phyloP scores from a whole-genome alignment of 257 asterid species.

The Penstemon newberryi region DNA sequence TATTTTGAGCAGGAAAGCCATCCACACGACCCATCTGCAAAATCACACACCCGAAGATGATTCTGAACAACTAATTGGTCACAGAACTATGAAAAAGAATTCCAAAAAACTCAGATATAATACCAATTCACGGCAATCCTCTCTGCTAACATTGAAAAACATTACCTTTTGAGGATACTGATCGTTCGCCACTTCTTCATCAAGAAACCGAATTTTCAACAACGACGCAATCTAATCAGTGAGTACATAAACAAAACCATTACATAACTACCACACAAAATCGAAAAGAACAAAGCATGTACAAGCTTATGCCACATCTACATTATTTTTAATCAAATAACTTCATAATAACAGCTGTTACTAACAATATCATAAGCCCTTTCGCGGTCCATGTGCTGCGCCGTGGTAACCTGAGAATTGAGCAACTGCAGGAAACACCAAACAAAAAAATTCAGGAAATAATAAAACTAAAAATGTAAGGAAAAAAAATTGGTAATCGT shows the following conservation, averaged over 20 bases:
- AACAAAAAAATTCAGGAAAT: neutral
- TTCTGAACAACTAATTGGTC: slow-evolving; percentile 18
- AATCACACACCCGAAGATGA: neutral
- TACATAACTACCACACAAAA: neutral
- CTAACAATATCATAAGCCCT: slow-evolving; percentile 95
- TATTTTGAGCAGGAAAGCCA: slow-evolving; percentile 62
- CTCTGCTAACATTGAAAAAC: neutral
- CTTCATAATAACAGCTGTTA: slow-evolving; percentile 17
- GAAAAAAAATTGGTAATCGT: neutral
- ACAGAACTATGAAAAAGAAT: neutral
- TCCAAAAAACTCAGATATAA: neutral
- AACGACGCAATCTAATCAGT: slow-evolving; percentile 74
- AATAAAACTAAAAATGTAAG: neutral
- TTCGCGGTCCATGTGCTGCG: slow-evolving; percentile 93
- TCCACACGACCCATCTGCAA: slow-evolving; percentile 88
- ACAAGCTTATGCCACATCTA: slow-evolving; percentile 21
- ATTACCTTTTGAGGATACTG: slow-evolving; percentile 80
- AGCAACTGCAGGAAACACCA: slow-evolving; percentile 56
- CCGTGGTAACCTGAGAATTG: slow-evolving; percentile 90
- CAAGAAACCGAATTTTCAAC: slow-evolving; percentile 85
- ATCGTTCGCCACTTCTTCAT: slow-evolving; percentile 65
- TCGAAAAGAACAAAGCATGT: neutral
- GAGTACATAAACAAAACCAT: slow-evolving; percentile 11
- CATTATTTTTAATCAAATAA: slow-evolving; percentile 1
- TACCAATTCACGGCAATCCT: neutral